These are phyloP conservation scores for Ceratocystis smalleyi DNA, from an alignment of 2,329 filamentous ascomycete genomes.

Conservation along the genomic window DNA sequence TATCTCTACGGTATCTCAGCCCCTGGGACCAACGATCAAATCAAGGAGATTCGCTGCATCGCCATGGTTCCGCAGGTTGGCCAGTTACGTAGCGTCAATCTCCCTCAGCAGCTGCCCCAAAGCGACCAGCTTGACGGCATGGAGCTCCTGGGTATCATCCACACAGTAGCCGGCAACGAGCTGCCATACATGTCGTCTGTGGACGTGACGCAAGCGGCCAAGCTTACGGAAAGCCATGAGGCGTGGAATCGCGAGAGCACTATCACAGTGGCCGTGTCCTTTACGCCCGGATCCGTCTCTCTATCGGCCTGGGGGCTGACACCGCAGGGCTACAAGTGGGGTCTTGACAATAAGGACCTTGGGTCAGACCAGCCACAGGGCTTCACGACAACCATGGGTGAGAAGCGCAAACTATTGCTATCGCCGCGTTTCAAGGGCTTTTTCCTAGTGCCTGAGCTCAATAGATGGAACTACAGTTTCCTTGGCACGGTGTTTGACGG, in stretches of 20 bases:
- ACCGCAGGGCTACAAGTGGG: constrained; percentile 89
- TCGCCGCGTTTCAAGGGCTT: constrained; percentile 89
- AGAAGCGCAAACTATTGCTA: constrained; percentile 86
- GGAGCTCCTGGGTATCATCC: constrained; percentile 86
- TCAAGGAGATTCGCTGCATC: constrained; percentile 94
- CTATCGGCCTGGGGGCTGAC: constrained; percentile 87
- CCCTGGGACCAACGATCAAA: constrained; percentile 86
- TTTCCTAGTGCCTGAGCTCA: constrained; percentile 85
- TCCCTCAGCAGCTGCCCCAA: constrained; percentile 78
- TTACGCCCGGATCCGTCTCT: constrained; percentile 92
- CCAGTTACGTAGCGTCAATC: constrained; percentile 76
- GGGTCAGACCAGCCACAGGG: constrained; percentile 87
- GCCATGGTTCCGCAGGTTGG: constrained; percentile 97
- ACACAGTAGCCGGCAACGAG: constrained; percentile 89
- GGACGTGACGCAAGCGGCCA: constrained; percentile 88
- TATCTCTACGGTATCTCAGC: constrained; percentile 90
- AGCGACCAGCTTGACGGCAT: constrained; percentile 77
- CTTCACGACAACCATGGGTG: constrained; percentile 80
- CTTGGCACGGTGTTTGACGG: constrained; percentile 79
- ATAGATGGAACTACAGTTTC: constrained; percentile 95
- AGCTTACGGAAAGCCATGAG: constrained; percentile 66
- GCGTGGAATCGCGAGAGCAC: constrained; percentile 75
- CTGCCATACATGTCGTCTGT: constrained; percentile 89
- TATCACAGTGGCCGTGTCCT: constrained; percentile 85
- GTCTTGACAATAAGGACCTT: constrained; percentile 84